phyloP scores from a whole-genome alignment of 2,329 filamentous ascomycete genomes.

The Pseudogymnoascus sp. region DNA sequence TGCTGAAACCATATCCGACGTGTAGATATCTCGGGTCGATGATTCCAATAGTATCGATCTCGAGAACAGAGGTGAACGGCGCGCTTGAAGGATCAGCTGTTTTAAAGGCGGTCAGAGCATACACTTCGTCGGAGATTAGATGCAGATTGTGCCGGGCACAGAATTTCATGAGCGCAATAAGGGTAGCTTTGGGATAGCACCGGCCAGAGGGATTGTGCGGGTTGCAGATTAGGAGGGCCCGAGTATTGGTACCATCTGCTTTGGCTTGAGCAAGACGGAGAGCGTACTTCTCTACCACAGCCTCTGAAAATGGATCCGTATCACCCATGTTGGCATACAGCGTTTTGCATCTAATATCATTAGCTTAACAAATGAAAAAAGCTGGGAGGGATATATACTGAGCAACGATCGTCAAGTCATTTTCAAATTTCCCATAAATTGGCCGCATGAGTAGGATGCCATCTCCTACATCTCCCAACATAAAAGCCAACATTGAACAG shows the following conservation, averaged over 20 bases:
- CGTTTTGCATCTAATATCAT: background rate
- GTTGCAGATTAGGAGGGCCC: conserved; percentile 37
- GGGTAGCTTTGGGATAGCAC: conserved; percentile 23
- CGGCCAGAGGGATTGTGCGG: conserved; percentile 30
- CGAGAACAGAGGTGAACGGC: conserved; percentile 44
- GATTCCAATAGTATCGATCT: conserved; percentile 38
- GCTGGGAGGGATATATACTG: conserved; percentile 21
- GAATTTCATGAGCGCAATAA: conserved; percentile 32
- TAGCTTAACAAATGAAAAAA: background rate
- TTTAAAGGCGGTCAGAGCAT: conserved; percentile 40
- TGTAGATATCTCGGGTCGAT: conserved; percentile 43
- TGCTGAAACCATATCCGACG: conserved; percentile 31
- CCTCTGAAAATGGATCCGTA: conserved; percentile 35
- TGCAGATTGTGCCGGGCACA: conserved; percentile 41
- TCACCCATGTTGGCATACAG: conserved; percentile 30
- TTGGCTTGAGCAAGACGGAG: conserved; percentile 31
- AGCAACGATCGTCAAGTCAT: conserved; percentile 37
- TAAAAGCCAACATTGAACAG: conserved; percentile 38
- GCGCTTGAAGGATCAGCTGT: conserved; percentile 30
- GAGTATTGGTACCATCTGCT: conserved; percentile 31
- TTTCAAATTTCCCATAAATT: conserved; percentile 43
- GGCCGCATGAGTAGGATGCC: conserved; percentile 42
- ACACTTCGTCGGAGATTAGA: conserved; percentile 45
- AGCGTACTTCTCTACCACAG: conserved; percentile 34
- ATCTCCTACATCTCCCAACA: conserved; percentile 39